Evolutionary conservation across 805 yeast genomes (phyloP), one percentile per base, ranked within the genome.

Genomic region (Wickerhamiella dianesei): DNA sequence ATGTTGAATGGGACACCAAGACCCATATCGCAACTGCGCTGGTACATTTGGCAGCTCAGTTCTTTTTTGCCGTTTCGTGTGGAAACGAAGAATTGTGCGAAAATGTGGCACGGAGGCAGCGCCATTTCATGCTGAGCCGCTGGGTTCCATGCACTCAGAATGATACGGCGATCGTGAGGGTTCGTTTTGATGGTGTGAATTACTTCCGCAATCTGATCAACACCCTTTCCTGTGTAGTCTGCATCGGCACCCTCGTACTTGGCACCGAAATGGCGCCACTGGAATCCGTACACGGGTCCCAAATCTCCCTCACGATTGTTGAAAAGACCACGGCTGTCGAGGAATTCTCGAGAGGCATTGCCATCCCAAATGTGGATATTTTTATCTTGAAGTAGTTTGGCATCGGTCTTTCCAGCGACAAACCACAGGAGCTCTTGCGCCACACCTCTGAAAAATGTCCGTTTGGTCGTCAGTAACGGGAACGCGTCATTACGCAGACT

Each of bases 321-420:
- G 0, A 73, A 72, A 41, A 92, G 72, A 0, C 97, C 98, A 35
- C 87, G 66, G 3, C 76, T 73, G 62, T 92, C 96, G 46, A 92
- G 69, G 61, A 77, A 92, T 63, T 86, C 95, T 50, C 96, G 72
- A 35, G 95, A 83, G 9, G 97, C 98, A 62, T 92, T 92, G 16
- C 98, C 98, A 63, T 92, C 98, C 99, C 99, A 92, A 47, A 92
- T 92, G 59, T 79, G 88, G n/a, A 92, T 94, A 35, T 95, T 95
- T 55, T 80, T 75, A 2, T 80, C 94, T 14, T 80, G 68, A 40
- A 92, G 68, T 52, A 74, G 70, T 53, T 80, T 82, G 35, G 92
- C 94, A 61, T 89, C 94, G 0, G 99, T 92, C 52, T 80, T 76
- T 0, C 97, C 98, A 3, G 77, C 70, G 6, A 92, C 74, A 59